These are phyloP conservation scores for Meripilus lineatus DNA, from an alignment of 1,284 basidiomycete species.

Conservation along the genomic window DNA sequence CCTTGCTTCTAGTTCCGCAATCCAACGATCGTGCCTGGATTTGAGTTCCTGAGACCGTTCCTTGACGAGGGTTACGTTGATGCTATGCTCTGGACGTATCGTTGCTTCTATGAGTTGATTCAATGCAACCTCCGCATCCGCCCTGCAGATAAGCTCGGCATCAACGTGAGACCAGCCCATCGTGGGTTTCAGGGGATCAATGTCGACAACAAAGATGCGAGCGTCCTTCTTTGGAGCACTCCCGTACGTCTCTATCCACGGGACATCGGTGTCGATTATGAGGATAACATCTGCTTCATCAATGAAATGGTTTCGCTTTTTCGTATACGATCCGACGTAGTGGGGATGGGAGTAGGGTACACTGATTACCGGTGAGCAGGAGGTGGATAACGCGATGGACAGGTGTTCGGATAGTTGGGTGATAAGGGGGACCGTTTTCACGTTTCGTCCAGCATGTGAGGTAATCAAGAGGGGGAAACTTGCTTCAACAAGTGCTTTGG, in stretches of 20 bases:
- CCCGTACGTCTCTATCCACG: constrained; percentile 53
- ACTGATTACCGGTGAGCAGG: constrained; percentile 48
- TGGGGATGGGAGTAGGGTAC: constrained; percentile 54
- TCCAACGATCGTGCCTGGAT: not conserved
- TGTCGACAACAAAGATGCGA: constrained; percentile 55
- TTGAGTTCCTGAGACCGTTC: not conserved
- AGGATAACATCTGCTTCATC: constrained; percentile 56
- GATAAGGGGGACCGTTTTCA: constrained; percentile 42
- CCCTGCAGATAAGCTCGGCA: constrained; percentile 53
- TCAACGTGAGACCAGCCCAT: constrained; percentile 52
- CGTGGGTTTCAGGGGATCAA: constrained; percentile 54
- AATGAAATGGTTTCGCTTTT: constrained; percentile 41
- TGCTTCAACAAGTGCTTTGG: constrained; percentile 43
- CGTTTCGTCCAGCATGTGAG: constrained; percentile 55
- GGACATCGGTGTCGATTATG: constrained; percentile 58
- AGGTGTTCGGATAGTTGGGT: constrained; percentile 44
- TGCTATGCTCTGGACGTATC: too few species aligned
- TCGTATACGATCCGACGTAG: constrained; percentile 46
- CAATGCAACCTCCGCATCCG: constrained; percentile 50
- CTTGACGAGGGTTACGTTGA: not conserved
- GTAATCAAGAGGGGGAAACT: constrained; percentile 60
- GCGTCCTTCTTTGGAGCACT: constrained; percentile 38
- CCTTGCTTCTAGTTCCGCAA: not conserved
- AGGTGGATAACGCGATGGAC: constrained; percentile 49
- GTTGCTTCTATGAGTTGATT: constrained; percentile 40